phyloP scores from a whole-genome alignment of 768 basidiomycete species.

The Boletus sp. region DNA sequence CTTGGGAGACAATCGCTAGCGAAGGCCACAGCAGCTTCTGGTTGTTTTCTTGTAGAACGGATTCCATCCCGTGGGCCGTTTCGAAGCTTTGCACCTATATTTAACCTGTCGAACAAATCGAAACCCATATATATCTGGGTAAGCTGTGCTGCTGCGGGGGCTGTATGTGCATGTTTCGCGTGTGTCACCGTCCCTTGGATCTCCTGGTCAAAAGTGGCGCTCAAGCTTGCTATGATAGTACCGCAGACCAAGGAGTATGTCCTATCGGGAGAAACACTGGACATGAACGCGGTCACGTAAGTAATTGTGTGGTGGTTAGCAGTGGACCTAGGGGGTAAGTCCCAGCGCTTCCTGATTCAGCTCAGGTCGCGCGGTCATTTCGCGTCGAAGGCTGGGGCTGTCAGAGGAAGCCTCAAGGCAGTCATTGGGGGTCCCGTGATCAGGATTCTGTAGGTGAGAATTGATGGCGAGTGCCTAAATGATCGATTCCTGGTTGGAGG shows the following conservation, averaged over 20 bases:
- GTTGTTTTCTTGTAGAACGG: conserved; percentile 5
- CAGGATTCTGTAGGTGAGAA: conserved; percentile 4
- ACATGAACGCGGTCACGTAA: neutral
- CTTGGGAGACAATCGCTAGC: conserved; percentile 1
- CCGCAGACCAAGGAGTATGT: neutral
- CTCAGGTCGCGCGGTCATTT: conserved; percentile 30
- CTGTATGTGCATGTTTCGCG: conserved; percentile 12
- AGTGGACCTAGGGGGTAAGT: neutral
- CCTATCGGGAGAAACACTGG: neutral
- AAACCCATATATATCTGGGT: neutral
- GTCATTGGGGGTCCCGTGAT: conserved; percentile 24
- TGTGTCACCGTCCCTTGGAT: neutral
- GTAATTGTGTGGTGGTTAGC: neutral
- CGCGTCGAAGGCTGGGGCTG: conserved; percentile 20
- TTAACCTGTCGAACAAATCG: conserved; percentile 1
- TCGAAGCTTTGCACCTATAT: conserved; percentile 10
- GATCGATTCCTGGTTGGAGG: conserved; percentile 8
- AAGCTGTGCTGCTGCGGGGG: conserved; percentile 9
- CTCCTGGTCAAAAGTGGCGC: conserved; percentile 1
- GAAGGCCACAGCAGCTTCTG: conserved; percentile 1
- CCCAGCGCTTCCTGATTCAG: conserved; percentile 13
- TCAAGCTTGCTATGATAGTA: neutral
- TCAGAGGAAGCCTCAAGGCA: conserved; percentile 32
- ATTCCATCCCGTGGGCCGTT: neutral
- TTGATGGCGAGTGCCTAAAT: conserved; percentile 10